These are phyloP conservation scores for Lithohypha guttulata DNA, from an alignment of 2,329 filamentous ascomycete genomes.

Conservation along the genomic window DNA sequence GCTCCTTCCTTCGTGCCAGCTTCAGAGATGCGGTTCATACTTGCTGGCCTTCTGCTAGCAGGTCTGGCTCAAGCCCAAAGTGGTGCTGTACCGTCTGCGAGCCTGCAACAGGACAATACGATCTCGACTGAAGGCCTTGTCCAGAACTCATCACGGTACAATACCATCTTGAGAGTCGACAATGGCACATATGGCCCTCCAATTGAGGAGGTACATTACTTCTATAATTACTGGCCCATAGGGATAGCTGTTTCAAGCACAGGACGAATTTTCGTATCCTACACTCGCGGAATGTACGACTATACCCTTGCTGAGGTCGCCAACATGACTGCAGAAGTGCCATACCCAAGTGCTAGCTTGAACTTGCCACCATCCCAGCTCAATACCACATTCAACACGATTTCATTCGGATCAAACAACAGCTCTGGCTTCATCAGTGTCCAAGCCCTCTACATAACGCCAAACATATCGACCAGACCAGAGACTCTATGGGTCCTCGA, in stretches of 20 bases:
- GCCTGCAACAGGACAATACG: slow-evolving; percentile 12
- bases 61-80: slow-evolving; percentile 7
- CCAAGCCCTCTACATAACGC: slow-evolving; percentile 37
- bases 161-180: slow-evolving; percentile 31
- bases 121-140: slow-evolving; percentile 12
- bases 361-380: slow-evolving; percentile 28
- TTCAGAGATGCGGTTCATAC: too few relatives aligned
- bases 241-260: slow-evolving; percentile 34
- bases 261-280: slow-evolving; percentile 36
- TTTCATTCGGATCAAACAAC: slow-evolving; percentile 37
- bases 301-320: slow-evolving; percentile 40
- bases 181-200: slow-evolving; percentile 38
- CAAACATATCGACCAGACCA: slow-evolving; percentile 25
- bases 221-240: slow-evolving; percentile 38
- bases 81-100: slow-evolving; percentile 1
- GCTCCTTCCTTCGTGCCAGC: too few relatives aligned
- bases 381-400: slow-evolving; percentile 32
- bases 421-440: slow-evolving; percentile 32
- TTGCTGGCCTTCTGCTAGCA: background rate
- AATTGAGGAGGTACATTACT: slow-evolving; percentile 41
- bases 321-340: slow-evolving; percentile 37
- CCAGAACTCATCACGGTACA: slow-evolving; percentile 9
- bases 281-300: slow-evolving; percentile 36
- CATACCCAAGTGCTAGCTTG: slow-evolving; percentile 34
- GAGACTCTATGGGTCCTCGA: slow-evolving; percentile 38